Base-by-base conservation (phyloP, 2,329 filamentous ascomycete species). In the Xylariaceae sp. region DNA sequence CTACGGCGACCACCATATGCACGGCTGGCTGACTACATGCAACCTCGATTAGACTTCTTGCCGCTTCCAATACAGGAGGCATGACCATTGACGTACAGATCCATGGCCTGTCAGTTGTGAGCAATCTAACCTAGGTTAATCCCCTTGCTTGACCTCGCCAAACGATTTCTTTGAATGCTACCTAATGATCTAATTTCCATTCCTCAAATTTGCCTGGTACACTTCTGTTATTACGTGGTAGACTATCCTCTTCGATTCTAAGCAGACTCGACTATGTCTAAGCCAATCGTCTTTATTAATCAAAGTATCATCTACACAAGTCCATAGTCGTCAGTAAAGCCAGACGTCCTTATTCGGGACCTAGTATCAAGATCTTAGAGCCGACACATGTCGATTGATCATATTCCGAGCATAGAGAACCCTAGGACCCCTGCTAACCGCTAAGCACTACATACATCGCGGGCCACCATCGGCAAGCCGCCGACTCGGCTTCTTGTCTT, bases 11-110 rank as follows among this genome's bases (percentile, higher is more conserved):
- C 54, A 50, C 48, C 46, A 48, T 50, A 60, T 62, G 57, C 60
- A 50, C 60, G 60, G 60, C 60, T 62, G 60, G 60, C 60, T 48
- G 20, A n/a, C n/a, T n/a, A n/a, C 52, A 52, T 42, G 41, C 49
- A 62, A 57, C 57, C 57, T 62, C 50, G 54, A 56, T 48, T 44
- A 48, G 26, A 56, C 52, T 32, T 50, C 46, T 42, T 19, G 41
- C 44, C 37, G 26, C 54, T 48, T n/a, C 42, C 50, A 40, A 52
- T 45, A 47, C 54, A 23, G 56, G 20, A 42, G 44, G 43, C 32
- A 54, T 62, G 48, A 16, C 7, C 32, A 16, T 12, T 3, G 12
- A 37, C 32, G 32, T 37, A 37, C 32, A 37, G 5, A 10, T 16
- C 14, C 32, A 37, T 37, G 32, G 14, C 12, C 32, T 7, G 14